Conservation (phyloP, 768 basidiomycete species). For the Termitomyces sp. region DNA sequence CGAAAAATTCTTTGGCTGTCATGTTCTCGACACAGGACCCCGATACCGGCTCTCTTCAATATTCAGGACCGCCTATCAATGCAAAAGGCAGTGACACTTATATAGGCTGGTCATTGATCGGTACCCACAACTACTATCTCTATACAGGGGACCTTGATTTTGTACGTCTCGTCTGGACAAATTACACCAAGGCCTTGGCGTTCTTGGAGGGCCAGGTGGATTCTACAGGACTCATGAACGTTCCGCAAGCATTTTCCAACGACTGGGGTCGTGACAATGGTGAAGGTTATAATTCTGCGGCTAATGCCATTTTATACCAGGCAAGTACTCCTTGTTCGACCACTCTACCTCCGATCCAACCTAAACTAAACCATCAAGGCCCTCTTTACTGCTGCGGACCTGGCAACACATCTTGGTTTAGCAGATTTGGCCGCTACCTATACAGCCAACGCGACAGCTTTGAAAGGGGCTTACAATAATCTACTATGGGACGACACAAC, state of each 20-base stretch:
- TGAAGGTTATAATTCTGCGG: constrained; percentile 41
- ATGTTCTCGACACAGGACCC: constrained; percentile 46
- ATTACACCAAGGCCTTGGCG: constrained; percentile 32
- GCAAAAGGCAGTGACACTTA: constrained; percentile 37
- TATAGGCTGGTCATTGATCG: constrained; percentile 46
- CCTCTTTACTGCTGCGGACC: constrained; percentile 28
- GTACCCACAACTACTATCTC: constrained; percentile 33
- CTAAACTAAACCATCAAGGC: constrained; percentile 16
- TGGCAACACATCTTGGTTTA: constrained; percentile 25
- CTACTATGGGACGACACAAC: constrained; percentile 36
- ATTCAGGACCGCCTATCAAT: constrained; percentile 35
- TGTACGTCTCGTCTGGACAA: constrained; percentile 36
- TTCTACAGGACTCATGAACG: constrained; percentile 32
- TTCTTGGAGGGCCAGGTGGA: constrained; percentile 39
- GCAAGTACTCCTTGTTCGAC: constrained; percentile 14
- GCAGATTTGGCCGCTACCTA: constrained; percentile 19
- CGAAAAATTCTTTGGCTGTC: constrained; percentile 41
- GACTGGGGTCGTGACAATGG: constrained; percentile 46
- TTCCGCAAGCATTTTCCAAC: constrained; percentile 33
- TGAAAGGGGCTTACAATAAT: constrained; percentile 36
- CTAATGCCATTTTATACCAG: constrained; percentile 39
- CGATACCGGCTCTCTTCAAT: constrained; percentile 37
- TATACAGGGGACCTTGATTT: constrained; percentile 45
- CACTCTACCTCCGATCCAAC: background rate
- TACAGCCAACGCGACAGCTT: constrained; percentile 26